Percentiles rank a stretch among this genome's conserved stretches.
phyloP scores from a whole-genome alignment of 176 grass and related monocot genomes.

The Carex littledalei region DNA sequence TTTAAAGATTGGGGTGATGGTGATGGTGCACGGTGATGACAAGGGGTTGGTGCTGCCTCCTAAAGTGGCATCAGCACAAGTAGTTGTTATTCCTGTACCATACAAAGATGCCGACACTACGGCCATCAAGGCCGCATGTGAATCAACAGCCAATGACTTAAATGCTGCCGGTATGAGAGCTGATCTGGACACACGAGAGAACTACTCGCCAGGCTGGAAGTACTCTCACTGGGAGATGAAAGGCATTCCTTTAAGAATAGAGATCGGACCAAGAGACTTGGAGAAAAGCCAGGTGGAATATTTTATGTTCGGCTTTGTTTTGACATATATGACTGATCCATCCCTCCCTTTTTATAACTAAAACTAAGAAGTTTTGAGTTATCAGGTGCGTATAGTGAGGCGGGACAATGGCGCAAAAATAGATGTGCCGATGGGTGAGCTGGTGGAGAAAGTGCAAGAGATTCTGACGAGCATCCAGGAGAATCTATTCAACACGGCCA shows the following conservation, averaged over 20 bases:
- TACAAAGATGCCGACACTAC: slow-evolving; percentile 87
- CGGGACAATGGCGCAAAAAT: slow-evolving; percentile 77
- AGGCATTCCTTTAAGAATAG: slow-evolving; percentile 90
- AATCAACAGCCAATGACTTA: slow-evolving; percentile 49
- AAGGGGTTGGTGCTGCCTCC: slow-evolving; percentile 94
- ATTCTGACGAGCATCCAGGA: slow-evolving; percentile 56
- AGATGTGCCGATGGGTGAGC: slow-evolving; percentile 52
- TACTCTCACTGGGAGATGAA: slow-evolving; percentile 99
- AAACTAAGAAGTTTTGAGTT: neutral
- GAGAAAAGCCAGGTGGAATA: slow-evolving; percentile 57
- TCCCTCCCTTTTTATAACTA: neutral
- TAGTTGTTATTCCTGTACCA: slow-evolving; percentile 79
- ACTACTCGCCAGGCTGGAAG: slow-evolving; percentile 97
- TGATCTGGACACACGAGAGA: slow-evolving; percentile 68
- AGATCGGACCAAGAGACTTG: slow-evolving; percentile 96
- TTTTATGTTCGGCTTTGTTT: neutral
- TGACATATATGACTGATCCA: neutral
- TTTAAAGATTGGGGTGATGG: slow-evolving; percentile 78
- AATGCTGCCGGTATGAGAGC: slow-evolving; percentile 48
- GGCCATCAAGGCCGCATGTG: slow-evolving; percentile 69
- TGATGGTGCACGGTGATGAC: slow-evolving; percentile 96
- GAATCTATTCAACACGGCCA: slow-evolving; percentile 70
- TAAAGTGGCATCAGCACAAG: slow-evolving; percentile 74
- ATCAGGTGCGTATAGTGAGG: slow-evolving; percentile 65
- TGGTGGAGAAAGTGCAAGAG: slow-evolving; percentile 56